Evolutionary conservation across 179 eudicot species (phyloP), one percentile per base, ranked within the genome.

Genomic region (Spinacia oleracea): DNA sequence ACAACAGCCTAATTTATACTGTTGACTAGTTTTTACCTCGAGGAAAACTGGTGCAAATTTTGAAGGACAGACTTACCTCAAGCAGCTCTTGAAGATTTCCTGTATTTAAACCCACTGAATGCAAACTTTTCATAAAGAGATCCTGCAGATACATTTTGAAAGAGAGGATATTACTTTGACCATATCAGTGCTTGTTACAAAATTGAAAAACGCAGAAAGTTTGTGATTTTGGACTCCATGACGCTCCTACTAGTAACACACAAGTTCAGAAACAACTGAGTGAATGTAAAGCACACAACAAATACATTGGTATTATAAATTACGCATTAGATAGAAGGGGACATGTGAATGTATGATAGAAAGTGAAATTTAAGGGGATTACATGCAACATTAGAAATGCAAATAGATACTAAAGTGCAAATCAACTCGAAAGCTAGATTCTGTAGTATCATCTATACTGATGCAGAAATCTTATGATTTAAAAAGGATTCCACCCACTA

Each of bases 91-190:
- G 94, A 70, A 92, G 92, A 87, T 81, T 92, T 89, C 91, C 98
- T 63, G 90, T 83, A 79, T 82, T 82, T 51, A 91, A 58, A 72
- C 96, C 97, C 84, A 88, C 94, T 32, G 91, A 89, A 83, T 93
- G 99, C 88, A 96, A 87, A 81, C 92, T 90, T 83, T 91, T 97
- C 79, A 96, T 89, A 82, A 96, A 96, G 72, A 90, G 89, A 82
- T 93, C 98, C 98, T 96, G 92, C 79, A 81, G 68, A 63, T 60
- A 75, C 68, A 73, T n/a, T 56, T 73, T 32, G 58, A 18, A 67
- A 60, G 73, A n/a, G 38, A 31, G 29, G 16, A 23, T n/a, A 70
- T 59, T 42, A 70, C 32, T 70, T 45, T 7, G 45, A 32, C 16
- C 18, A 73, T 75, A 27, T 31, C 42, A 64, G 40, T 68, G 63